Conservation (phyloP, 2,329 filamentous ascomycete genomes). For the Penicillium sp. region DNA sequence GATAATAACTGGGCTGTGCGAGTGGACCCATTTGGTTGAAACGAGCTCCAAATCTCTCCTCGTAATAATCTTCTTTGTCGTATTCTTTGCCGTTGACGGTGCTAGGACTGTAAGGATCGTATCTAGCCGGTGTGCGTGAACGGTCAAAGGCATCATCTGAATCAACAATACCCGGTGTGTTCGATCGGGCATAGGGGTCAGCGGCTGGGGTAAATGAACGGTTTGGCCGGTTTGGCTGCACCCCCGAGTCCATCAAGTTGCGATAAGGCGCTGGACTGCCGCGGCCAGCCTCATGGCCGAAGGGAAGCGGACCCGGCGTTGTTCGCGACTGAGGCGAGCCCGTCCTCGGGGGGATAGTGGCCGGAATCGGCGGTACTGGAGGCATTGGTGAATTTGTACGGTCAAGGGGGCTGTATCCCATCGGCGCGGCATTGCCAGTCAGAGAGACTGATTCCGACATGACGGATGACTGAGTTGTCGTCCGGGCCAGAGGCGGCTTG, state of each 20-base stretch:
- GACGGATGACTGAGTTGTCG: conserved; percentile 50
- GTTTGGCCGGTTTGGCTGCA: conserved; percentile 18
- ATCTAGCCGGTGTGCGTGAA: conserved; percentile 3
- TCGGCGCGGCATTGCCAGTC: conserved; percentile 31
- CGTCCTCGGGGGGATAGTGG: conserved; percentile 23
- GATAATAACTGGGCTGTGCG: conserved; percentile 12
- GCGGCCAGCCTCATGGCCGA: conserved; percentile 20
- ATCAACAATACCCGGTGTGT: background rate
- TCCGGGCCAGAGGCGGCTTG: conserved; percentile 41
- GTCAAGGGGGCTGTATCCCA: conserved; percentile 39
- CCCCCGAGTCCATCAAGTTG: conserved; percentile 18
- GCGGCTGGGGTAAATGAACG: conserved; percentile 20
- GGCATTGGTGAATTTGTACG: conserved; percentile 29
- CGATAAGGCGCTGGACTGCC: conserved; percentile 20
- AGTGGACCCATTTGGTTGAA: conserved; percentile 5
- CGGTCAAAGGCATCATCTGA: conserved; percentile 6
- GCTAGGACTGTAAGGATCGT: conserved; percentile 13
- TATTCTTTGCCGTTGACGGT: conserved; percentile 4
- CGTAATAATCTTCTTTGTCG: conserved; percentile 4
- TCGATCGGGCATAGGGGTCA: conserved; percentile 18
- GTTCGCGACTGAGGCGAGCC: conserved; percentile 27
- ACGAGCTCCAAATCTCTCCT: conserved; percentile 12
- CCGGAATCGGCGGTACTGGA: conserved; percentile 33
- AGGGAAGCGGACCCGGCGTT: conserved; percentile 27
- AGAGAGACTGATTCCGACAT: conserved; percentile 53